Evolutionary conservation across 1,284 basidiomycete species (phyloP).

Genomic region (Phellinidium pouzarii): DNA sequence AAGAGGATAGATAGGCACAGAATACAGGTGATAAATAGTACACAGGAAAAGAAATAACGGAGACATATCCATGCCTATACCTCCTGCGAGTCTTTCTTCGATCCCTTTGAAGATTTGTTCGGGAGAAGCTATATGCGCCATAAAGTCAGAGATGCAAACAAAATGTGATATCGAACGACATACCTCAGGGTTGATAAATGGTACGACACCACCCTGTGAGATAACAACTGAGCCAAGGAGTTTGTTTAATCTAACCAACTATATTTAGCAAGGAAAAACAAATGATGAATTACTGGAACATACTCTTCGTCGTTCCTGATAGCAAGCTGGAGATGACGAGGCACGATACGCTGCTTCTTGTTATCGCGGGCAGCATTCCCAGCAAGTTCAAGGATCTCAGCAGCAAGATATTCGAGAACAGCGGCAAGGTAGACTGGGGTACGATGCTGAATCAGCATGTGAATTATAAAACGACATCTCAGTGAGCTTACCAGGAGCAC

Average conservation of each 20-base stretch:
- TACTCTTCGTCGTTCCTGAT: constrained; percentile 85
- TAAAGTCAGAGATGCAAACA: constrained; percentile 4
- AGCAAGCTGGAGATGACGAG: constrained; percentile 84
- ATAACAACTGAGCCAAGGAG: constrained; percentile 78
- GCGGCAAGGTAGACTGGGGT: constrained; percentile 65
- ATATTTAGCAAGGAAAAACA: constrained; percentile 23
- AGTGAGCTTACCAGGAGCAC: constrained; percentile 48
- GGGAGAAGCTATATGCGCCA: constrained; percentile 56
- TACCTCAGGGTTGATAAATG: constrained; percentile 45
- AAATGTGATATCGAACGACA: constrained; percentile 6
- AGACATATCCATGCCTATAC: constrained; percentile 16
- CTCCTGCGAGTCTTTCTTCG: constrained; percentile 21
- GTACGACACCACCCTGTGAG: constrained; percentile 85
- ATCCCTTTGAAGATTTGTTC: constrained; percentile 27
- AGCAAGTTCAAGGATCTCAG: constrained; percentile 72
- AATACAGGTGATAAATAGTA: constrained; percentile 9
- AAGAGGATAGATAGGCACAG: constrained; percentile 4
- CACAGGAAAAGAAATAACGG: constrained; percentile 20
- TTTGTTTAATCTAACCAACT: constrained; percentile 48
- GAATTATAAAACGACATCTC: background rate
- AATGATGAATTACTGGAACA: constrained; percentile 26
- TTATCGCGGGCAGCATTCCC: constrained; percentile 65
- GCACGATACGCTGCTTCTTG: constrained; percentile 88
- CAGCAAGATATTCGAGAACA: constrained; percentile 64
- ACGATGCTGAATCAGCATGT: constrained; percentile 5